phyloP scores from a whole-genome alignment of 2,329 filamentous ascomycete species.

The Alternaria novae-zelandiae region DNA sequence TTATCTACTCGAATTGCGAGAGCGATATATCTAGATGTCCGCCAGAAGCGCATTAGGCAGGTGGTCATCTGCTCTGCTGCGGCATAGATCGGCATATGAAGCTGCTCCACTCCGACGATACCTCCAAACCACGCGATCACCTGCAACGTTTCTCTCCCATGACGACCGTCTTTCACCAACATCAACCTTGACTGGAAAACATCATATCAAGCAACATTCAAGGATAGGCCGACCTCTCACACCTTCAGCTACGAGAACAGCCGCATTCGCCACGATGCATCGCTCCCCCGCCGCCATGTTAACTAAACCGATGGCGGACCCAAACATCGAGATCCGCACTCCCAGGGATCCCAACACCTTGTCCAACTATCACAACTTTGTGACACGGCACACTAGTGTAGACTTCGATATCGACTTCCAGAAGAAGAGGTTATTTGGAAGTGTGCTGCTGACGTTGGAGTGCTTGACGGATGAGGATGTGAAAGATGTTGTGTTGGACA shows the following conservation, averaged over 20 bases:
- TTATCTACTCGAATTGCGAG: neutral
- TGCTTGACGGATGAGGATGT: slow-evolving; percentile 76
- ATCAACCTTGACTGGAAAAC: neutral
- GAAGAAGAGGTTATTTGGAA: slow-evolving; percentile 76
- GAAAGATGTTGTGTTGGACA: slow-evolving; percentile 83
- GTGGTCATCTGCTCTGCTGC: slow-evolving; percentile 9
- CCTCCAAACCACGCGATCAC: slow-evolving; percentile 9
- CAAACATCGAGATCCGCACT: slow-evolving; percentile 47
- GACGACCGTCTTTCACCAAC: neutral
- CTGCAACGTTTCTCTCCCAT: neutral
- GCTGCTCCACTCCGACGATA: slow-evolving; percentile 17
- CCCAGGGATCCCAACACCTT: slow-evolving; percentile 85
- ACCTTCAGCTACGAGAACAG: neutral
- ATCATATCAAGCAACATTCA: neutral
- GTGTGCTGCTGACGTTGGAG: slow-evolving; percentile 77
- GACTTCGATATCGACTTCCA: slow-evolving; percentile 86
- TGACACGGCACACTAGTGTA: slow-evolving; percentile 81
- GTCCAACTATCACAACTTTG: slow-evolving; percentile 89
- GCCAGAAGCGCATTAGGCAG: slow-evolving; percentile 18
- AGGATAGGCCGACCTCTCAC: neutral
- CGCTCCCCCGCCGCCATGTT: slow-evolving; percentile 40
- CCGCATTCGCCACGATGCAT: slow-evolving; percentile 26
- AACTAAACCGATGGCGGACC: slow-evolving; percentile 47
- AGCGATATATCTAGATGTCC: slow-evolving; percentile 5
- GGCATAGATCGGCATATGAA: slow-evolving; percentile 23